phyloP scores from a whole-genome alignment of 2,329 filamentous ascomycete genomes.

The Colletotrichum sp. region DNA sequence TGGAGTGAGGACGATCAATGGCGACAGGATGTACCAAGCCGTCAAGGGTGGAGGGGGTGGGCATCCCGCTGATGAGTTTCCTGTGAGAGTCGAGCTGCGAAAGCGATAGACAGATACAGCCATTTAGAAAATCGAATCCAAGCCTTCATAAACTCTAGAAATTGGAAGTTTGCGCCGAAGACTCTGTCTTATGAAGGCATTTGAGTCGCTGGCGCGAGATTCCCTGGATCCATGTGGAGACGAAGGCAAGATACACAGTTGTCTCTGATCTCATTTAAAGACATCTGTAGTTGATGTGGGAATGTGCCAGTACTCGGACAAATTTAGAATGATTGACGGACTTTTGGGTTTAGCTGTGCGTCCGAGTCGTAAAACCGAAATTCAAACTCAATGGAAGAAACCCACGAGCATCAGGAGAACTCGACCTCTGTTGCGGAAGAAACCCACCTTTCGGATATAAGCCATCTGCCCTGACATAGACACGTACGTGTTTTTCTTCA shows the following conservation, averaged over 20 bases:
- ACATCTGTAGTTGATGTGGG: neutral
- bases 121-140: neutral
- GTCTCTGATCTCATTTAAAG: neutral
- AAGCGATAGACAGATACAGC: neutral
- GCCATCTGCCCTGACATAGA: neutral
- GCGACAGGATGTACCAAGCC: neutral
- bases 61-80: constrained; percentile 3
- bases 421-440: neutral
- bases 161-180: neutral
- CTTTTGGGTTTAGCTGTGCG: neutral
- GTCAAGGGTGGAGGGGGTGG: neutral
- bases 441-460: neutral
- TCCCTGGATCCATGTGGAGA: fast-evolving
- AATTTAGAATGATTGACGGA: neutral
- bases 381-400: neutral
- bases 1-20: constrained; percentile 26
- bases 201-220: neutral
- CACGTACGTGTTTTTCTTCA: neutral
- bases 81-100: neutral
- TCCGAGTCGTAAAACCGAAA: neutral
- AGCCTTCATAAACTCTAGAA: fast-evolving
- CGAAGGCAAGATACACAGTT: neutral
- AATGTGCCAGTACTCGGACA: neutral
- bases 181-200: neutral
- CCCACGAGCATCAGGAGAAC: neutral